Conservation (phyloP, 768 basidiomycete genomes). For the Neoboletus subvelutipes region DNA sequence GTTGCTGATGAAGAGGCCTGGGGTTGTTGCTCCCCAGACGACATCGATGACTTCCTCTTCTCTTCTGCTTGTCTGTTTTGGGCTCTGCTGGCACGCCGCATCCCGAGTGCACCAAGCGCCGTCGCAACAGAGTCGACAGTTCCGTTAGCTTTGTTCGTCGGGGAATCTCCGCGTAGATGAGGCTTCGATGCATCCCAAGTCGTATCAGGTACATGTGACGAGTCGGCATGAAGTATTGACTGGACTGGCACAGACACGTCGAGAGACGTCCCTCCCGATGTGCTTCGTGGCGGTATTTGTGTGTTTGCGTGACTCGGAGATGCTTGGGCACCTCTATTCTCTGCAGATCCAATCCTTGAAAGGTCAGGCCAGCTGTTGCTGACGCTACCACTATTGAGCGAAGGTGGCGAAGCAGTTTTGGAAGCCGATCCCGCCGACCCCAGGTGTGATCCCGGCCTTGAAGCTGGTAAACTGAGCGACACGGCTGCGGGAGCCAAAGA, state of each 20-base stretch:
- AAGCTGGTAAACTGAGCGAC: slow-evolving; percentile 15
- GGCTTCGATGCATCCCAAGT: slow-evolving; percentile 19
- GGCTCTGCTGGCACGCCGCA: slow-evolving; percentile 29
- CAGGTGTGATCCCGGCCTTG: slow-evolving; percentile 11
- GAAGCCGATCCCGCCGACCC: slow-evolving; percentile 4
- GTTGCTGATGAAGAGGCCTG: slow-evolving; percentile 9
- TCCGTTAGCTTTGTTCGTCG: slow-evolving; percentile 19
- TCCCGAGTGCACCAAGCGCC: slow-evolving; percentile 28
- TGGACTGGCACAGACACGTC: slow-evolving; percentile 11
- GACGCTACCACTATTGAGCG: not conserved
- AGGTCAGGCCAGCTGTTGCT: slow-evolving; percentile 10
- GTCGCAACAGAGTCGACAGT: slow-evolving; percentile 16
- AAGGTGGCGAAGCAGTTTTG: slow-evolving; percentile 13
- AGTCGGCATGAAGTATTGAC: slow-evolving; percentile 15
- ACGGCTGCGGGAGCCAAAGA: slow-evolving; percentile 15
- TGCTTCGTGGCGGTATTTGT: slow-evolving; percentile 3
- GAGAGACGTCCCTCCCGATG: slow-evolving; percentile 6
- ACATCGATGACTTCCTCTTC: slow-evolving; percentile 14
- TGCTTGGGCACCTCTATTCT: slow-evolving; percentile 6
- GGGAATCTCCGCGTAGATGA: slow-evolving; percentile 11
- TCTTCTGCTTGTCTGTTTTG: slow-evolving; percentile 27
- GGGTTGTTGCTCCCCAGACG: slow-evolving; percentile 19
- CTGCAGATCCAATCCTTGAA: slow-evolving; percentile 20
- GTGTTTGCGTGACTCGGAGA: slow-evolving; percentile 8
- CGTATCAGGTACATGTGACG: slow-evolving; percentile 7